These are phyloP conservation scores for Arabis alpina DNA, from an alignment of 345 rosid species.

Conservation along the genomic window DNA sequence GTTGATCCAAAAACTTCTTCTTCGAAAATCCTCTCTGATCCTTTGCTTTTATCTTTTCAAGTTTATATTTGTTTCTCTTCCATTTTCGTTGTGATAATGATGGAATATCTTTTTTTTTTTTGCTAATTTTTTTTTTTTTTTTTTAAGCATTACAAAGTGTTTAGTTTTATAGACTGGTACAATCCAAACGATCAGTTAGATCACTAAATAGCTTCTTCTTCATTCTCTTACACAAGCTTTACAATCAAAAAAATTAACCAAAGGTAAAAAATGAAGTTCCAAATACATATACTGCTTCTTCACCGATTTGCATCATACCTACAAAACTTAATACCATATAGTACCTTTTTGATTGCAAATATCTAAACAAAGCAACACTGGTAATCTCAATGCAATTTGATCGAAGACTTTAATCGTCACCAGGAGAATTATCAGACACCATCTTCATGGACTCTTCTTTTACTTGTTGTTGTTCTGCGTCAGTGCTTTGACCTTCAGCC, in stretches of 20 bases:
- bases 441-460: slow-evolving; percentile 67
- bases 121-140: too few species aligned
- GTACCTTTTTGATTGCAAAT: slow-evolving; percentile 41
- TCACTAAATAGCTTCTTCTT: slow-evolving; percentile 37
- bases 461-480: slow-evolving; percentile 39
- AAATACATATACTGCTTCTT: slow-evolving; percentile 53
- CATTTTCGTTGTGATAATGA: too few species aligned
- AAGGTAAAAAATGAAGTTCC: slow-evolving; percentile 43
- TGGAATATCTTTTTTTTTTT: too few species aligned
- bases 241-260: slow-evolving; percentile 40
- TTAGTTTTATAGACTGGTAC: slow-evolving; percentile 16
- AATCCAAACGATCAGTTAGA: slow-evolving; percentile 35
- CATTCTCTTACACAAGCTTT: slow-evolving; percentile 62
- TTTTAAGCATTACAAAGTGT: slow-evolving; percentile 22
- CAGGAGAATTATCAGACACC: slow-evolving; percentile 54
- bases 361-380: slow-evolving; percentile 37
- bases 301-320: slow-evolving; percentile 57
- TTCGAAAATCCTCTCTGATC: too few species aligned
- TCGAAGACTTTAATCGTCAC: slow-evolving; percentile 45
- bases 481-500: slow-evolving; percentile 36
- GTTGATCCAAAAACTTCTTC: too few species aligned
- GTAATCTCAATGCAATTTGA: slow-evolving; percentile 48
- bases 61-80: too few species aligned
- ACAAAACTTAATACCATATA: slow-evolving; percentile 60
- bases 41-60: too few species aligned